Conservation (phyloP, 1,284 basidiomycete species). For the Ceratobasidium sp. region DNA sequence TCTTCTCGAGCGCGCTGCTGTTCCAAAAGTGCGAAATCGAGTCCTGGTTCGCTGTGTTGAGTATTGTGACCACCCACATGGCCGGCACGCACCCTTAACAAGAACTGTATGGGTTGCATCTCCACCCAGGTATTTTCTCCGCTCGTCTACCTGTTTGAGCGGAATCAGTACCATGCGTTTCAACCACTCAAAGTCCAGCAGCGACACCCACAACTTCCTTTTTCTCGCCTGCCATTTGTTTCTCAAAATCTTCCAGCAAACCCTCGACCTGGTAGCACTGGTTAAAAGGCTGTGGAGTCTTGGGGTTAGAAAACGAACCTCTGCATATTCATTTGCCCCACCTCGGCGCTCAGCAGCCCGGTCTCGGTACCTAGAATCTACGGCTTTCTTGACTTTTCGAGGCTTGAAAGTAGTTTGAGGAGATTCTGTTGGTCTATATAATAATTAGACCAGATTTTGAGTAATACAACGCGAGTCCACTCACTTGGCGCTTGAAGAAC, state of each 20-base stretch:
- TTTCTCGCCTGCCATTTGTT: slow-evolving; percentile 62
- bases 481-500: slow-evolving; percentile 20
- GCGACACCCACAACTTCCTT: slow-evolving; percentile 59
- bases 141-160: slow-evolving; percentile 67
- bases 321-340: slow-evolving; percentile 68
- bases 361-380: slow-evolving; percentile 65
- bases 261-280: slow-evolving; percentile 70
- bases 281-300: not conserved
- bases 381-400: slow-evolving; percentile 68
- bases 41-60: slow-evolving; percentile 52
- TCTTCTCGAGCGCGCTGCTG: slow-evolving; percentile 73
- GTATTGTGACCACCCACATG: not conserved
- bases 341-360: slow-evolving; percentile 73
- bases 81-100: slow-evolving; percentile 62
- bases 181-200: not conserved
- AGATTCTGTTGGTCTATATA: slow-evolving; percentile 18
- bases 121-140: slow-evolving; percentile 83
- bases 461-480: not conserved
- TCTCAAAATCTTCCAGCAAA: slow-evolving; percentile 78
- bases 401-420: slow-evolving; percentile 71
- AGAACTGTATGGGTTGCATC: slow-evolving; percentile 83
- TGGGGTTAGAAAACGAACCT: slow-evolving; percentile 53
- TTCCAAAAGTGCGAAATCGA: slow-evolving; percentile 84
- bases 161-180: not conserved
- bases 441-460: not conserved